Percentiles rank a stretch among this genome's conserved stretches.
phyloP scores from a whole-genome alignment of 176 grass and related monocot genomes.

The Thalia dealbata region DNA sequence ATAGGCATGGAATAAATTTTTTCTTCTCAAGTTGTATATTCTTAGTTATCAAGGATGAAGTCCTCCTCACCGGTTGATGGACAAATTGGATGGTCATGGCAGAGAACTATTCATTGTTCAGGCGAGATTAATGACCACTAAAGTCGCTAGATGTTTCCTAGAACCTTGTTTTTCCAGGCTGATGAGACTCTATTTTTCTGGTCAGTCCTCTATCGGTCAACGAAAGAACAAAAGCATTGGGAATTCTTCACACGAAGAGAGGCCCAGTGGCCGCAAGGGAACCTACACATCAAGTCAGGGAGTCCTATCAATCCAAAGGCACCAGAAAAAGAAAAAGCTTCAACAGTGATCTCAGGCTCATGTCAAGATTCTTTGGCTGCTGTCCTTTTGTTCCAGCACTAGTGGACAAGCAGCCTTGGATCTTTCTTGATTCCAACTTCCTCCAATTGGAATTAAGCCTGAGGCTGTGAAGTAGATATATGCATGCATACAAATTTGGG shows the following conservation, averaged over 20 bases:
- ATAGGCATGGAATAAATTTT: no score
- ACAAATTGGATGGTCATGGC: neutral
- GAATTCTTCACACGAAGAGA: neutral
- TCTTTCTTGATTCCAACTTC: neutral
- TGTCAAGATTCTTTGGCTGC: neutral
- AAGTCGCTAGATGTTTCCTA: neutral
- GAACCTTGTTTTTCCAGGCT: neutral
- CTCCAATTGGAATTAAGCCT: neutral
- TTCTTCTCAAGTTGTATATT: no score
- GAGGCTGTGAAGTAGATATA: neutral
- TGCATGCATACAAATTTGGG: neutral
- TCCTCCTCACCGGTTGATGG: neutral
- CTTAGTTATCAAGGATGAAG: neutral
- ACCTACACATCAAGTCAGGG: neutral
- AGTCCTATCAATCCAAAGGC: conserved; percentile 1
- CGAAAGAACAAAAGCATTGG: neutral
- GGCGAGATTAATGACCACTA: neutral
- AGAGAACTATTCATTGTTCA: neutral
- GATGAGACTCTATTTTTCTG: neutral
- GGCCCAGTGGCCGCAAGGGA: neutral
- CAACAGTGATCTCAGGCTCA: neutral
- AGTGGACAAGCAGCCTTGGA: neutral
- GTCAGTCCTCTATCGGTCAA: neutral
- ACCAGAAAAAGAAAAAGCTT: neutral
- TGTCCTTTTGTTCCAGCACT: neutral